A percentile compares a stretch with the other conserved stretches of the same genome.
Evolutionary conservation across 2,329 filamentous ascomycete species (phyloP).

Genomic region (Colletotrichum sp.): DNA sequence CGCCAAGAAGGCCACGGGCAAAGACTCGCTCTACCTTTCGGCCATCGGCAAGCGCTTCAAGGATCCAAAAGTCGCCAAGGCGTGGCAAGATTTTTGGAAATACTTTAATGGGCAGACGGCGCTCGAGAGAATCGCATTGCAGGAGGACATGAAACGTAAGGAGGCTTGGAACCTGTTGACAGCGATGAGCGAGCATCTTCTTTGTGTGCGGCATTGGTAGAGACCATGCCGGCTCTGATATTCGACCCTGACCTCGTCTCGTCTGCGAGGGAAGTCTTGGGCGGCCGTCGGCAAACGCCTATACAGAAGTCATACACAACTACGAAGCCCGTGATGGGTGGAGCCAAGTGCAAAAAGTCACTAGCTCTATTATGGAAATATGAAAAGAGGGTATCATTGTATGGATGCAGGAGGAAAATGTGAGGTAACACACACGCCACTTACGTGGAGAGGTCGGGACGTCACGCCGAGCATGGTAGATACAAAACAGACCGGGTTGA

Average conservation of each 20-base stretch:
- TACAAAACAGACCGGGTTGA: background rate
- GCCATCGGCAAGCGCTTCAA: constrained; percentile 61
- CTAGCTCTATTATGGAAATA: background rate
- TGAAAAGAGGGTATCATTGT: constrained; percentile 22
- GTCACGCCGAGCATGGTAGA: background rate
- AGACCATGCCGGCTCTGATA: background rate
- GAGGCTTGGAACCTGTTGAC: constrained; percentile 73
- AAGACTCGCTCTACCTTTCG: constrained; percentile 76
- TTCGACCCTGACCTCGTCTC: background rate
- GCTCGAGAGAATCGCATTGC: constrained; percentile 84
- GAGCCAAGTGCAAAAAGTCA: background rate
- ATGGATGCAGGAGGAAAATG: background rate
- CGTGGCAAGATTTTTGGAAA: constrained; percentile 77
- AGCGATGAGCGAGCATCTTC: constrained; percentile 70
- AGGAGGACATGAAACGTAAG: constrained; percentile 87
- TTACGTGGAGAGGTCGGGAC: background rate
- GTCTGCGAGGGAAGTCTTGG: background rate
- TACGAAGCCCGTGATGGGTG: background rate
- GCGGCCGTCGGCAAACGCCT: background rate
- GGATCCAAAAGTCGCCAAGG: constrained; percentile 63
- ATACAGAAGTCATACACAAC: background rate
- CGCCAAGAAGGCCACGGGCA: constrained; percentile 78
- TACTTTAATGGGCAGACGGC: constrained; percentile 89
- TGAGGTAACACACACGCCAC: background rate
- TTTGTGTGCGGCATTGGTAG: constrained; percentile 75